phyloP scores from a whole-genome alignment of 768 basidiomycete genomes.

The Porpolomopsis calyptriformis region DNA sequence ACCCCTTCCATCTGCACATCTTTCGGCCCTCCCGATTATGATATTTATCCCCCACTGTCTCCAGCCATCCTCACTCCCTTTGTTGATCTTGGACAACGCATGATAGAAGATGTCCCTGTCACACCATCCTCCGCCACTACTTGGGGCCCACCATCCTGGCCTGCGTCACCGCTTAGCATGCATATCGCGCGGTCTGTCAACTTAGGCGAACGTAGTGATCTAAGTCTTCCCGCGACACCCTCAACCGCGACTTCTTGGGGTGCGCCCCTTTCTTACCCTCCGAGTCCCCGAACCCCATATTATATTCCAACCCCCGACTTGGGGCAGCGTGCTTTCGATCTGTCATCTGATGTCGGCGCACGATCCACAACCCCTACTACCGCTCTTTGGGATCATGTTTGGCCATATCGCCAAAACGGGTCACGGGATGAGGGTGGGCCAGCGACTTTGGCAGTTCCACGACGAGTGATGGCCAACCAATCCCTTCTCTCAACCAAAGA shows the following conservation, averaged over 20 bases:
- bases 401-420: constrained; percentile 19
- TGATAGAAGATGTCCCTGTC: constrained; percentile 39
- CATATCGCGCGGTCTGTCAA: constrained; percentile 27
- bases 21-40: constrained; percentile 44
- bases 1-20: constrained; percentile 47
- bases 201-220: constrained; percentile 26
- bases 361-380: constrained; percentile 15
- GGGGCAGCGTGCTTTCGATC: constrained; percentile 27
- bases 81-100: constrained; percentile 49
- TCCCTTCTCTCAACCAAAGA: neutral
- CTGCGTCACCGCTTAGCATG: constrained; percentile 15
- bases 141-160: constrained; percentile 24
- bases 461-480: neutral
- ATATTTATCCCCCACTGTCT: constrained; percentile 26
- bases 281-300: constrained; percentile 26
- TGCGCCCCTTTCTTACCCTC: constrained; percentile 32
- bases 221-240: constrained; percentile 32
- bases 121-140: constrained; percentile 33
- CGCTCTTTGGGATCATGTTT: constrained; percentile 25
- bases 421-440: neutral
- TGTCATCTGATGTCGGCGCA: constrained; percentile 9
- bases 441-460: neutral
- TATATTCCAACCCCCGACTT: constrained; percentile 31
- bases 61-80: constrained; percentile 35
- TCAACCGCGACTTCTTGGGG: constrained; percentile 42